Percentiles rank a stretch among this genome's conserved stretches.
These are phyloP conservation scores for Saccharomyces hybrid DNA, from an alignment of 1,139 yeast species.

Conservation along the genomic window DNA sequence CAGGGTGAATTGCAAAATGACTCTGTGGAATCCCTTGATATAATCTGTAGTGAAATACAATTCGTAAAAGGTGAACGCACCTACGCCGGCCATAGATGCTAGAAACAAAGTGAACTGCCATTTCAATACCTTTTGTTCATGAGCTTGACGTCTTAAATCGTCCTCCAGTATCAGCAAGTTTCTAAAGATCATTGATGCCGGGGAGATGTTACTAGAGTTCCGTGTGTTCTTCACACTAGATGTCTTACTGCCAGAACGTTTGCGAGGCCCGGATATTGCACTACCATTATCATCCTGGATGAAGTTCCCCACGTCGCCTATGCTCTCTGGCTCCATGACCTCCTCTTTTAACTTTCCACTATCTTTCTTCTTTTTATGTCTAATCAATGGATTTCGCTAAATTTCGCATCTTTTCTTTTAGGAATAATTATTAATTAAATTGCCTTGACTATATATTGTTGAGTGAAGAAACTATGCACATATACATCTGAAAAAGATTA, in stretches of 20 bases:
- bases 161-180: slow-evolving; percentile 80
- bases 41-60: slow-evolving; percentile 24
- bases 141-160: slow-evolving; percentile 69
- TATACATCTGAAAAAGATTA: not conserved
- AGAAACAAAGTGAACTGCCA: slow-evolving; percentile 69
- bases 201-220: slow-evolving; percentile 36
- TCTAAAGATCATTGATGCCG: slow-evolving; percentile 67
- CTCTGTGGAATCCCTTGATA: slow-evolving; percentile 30
- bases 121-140: slow-evolving; percentile 60
- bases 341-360: not conserved
- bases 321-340: not conserved
- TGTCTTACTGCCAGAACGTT: slow-evolving; percentile 26
- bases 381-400: not conserved
- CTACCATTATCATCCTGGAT: not conserved
- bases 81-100: slow-evolving; percentile 39
- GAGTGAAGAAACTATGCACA: not conserved
- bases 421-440: not conserved
- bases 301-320: not conserved
- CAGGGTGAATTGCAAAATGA: slow-evolving; percentile 52
- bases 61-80: slow-evolving; percentile 33
- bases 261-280: slow-evolving; percentile 9
- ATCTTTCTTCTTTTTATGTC: not conserved
- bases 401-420: slow-evolving; percentile 1
- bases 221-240: slow-evolving; percentile 26
- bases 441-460: not conserved